Evolutionary conservation across 257 asterid genomes (phyloP).

Genomic region (Lavandula angustifolia): DNA sequence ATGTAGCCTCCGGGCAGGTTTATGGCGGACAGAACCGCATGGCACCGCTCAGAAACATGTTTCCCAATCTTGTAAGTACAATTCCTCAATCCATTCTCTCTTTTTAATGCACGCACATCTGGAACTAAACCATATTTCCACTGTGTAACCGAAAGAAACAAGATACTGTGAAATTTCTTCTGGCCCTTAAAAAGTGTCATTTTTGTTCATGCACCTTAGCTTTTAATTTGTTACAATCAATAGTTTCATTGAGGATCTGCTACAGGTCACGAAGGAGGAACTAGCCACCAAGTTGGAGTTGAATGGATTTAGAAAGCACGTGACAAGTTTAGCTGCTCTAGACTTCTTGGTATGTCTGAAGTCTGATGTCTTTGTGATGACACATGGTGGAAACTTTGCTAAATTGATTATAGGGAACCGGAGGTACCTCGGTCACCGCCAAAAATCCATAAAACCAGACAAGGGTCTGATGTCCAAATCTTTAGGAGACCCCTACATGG

Average conservation of each 20-base stretch:
- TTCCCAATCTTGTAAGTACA: conserved; percentile 86
- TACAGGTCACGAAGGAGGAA: conserved; percentile 95
- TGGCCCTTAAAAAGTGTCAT: background rate
- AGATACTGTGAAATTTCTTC: conserved; percentile 3
- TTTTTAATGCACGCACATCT: background rate
- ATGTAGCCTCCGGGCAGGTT: conserved; percentile 99
- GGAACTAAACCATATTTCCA: conserved; percentile 6
- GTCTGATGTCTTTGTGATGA: conserved; percentile 96
- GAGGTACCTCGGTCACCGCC: conserved; percentile 88
- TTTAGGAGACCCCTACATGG: conserved; percentile 98
- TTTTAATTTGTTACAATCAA: background rate
- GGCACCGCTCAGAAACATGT: conserved; percentile 99
- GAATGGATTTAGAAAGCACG: conserved; percentile 90
- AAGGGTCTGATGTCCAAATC: conserved; percentile 97
- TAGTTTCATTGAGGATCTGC: conserved; percentile 21
- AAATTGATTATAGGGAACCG: conserved; percentile 85
- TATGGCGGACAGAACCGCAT: conserved; percentile 99
- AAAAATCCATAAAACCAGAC: conserved; percentile 92
- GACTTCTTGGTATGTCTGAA: conserved; percentile 97
- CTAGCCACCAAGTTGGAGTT: conserved; percentile 73
- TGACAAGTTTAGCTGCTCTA: conserved; percentile 95
- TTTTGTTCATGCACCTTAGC: background rate
- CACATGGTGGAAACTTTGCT: conserved; percentile 97
- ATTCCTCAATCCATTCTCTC: background rate
- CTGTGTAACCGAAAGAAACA: background rate